A percentile compares a stretch with the other conserved stretches of the same genome.
These are phyloP conservation scores for Trichosanthes cucumerina DNA, from an alignment of 306 rosid genomes.

Conservation along the genomic window DNA sequence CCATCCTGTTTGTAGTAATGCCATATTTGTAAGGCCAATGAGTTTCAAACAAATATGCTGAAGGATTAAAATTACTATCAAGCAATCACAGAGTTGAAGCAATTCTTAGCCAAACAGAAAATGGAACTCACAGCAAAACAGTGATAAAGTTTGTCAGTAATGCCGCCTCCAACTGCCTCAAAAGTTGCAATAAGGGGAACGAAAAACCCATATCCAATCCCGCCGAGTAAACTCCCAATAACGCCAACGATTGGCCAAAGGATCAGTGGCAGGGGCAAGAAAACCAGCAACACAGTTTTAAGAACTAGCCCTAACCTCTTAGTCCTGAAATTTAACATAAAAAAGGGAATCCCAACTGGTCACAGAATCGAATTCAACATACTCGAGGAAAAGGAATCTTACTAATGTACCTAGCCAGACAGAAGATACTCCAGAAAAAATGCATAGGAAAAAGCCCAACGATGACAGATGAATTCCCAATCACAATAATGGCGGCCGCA, in stretches of 20 bases:
- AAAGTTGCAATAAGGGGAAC: constrained; percentile 69
- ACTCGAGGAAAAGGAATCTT: background rate
- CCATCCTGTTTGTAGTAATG: constrained; percentile 46
- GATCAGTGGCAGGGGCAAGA: constrained; percentile 49
- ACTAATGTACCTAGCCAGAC: constrained; percentile 40
- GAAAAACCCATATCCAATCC: constrained; percentile 69
- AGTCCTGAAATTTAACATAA: constrained; percentile 38
- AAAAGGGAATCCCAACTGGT: background rate
- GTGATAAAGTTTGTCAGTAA: constrained; percentile 40
- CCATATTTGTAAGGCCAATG: background rate
- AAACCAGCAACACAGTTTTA: constrained; percentile 39
- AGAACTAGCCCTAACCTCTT: constrained; percentile 53
- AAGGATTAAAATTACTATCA: background rate
- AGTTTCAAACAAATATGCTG: background rate
- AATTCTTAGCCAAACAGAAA: no score
- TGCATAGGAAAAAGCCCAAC: constrained; percentile 68
- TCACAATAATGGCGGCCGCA: constrained; percentile 27
- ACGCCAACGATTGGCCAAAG: constrained; percentile 53
- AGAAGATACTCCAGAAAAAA: constrained; percentile 56
- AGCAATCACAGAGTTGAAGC: no score
- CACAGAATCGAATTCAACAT: background rate
- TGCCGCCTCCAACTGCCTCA: constrained; percentile 50
- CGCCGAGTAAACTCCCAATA: constrained; percentile 58
- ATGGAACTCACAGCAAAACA: constrained; percentile 43
- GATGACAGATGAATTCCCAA: constrained; percentile 53